Base-by-base conservation (phyloP, 805 yeast species). In the Schwanniomyces sp. region DNA sequence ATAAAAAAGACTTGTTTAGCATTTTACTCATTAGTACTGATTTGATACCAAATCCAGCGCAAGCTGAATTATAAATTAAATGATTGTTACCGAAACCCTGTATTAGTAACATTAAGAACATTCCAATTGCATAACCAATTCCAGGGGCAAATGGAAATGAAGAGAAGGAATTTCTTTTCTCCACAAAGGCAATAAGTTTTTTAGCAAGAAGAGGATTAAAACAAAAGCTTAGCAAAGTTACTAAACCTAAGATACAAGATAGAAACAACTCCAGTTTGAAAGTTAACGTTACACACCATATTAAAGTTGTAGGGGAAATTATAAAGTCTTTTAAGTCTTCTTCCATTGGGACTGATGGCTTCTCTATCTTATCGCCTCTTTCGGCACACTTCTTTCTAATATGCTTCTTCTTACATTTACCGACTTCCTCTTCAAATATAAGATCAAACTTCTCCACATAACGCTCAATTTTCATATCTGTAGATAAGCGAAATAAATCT, bases 21-120 rank as follows among this genome's bases (percentile, higher is more conserved):
- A 88, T 70, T 5, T 84, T 82, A 50, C 84, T 83, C 7, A 88
- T 86, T 46, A 88, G 64, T 1, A 84, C 75, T 0, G 89, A 81
- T 57, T 87, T 82, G 3, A 76, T 78, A 56, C 81, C 79, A 10
- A 83, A 85, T 52, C 96, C 95, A 7, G 78, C 72, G 45, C 77
- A 63, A 55, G 78, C 70, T 8, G 86, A 71, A 25, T 66, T 67
- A 56, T 82, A 83, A 61, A 85, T 85, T 53, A 74, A 81, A 57
- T 82, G 84, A 37, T 86, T 82, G 43, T 81, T 66, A 28, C 54
- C 47, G 27, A 63, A 40, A 29, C 64, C 66, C 17, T 46, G 45
- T 24, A 47, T 8, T 11, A 18, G 45, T 34, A 40, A 34, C 29
- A 53, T n/a, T 9, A 57, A 17, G 5, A 63, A 47, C 7, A 65